Evolutionary conservation across 1,284 basidiomycete species (phyloP).

Genomic region (Taiwanofungus camphoratus): DNA sequence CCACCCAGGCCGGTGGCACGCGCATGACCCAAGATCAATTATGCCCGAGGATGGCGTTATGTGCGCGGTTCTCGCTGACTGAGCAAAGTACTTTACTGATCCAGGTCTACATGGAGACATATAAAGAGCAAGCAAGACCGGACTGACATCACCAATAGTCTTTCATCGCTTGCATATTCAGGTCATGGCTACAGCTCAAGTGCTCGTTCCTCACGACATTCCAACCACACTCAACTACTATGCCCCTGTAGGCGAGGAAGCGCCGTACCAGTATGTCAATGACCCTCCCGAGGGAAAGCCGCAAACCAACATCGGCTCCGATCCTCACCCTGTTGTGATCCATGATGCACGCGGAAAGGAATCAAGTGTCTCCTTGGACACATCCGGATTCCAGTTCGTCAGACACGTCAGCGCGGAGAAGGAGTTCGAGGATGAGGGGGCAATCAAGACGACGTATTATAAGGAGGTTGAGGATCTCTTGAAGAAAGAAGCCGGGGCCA

Average conservation of each 20-base stretch:
- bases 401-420: conserved; percentile 32
- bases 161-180: no score
- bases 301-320: conserved; percentile 22
- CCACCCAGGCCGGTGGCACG: conserved; percentile 1
- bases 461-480: conserved; percentile 39
- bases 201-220: conserved; percentile 26
- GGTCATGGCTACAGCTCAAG: conserved; percentile 27
- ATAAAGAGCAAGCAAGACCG: no score
- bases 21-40: no score
- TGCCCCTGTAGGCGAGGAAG: conserved; percentile 20
- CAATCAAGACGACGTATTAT: conserved; percentile 34
- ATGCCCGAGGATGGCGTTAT: no score
- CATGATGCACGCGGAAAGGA: conserved; percentile 31
- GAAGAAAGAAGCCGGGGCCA: conserved; percentile 36
- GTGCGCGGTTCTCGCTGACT: neutral
- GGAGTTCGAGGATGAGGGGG: conserved; percentile 36
- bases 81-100: neutral
- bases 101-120: no score
- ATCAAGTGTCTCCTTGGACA: conserved; percentile 32
- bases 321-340: conserved; percentile 22
- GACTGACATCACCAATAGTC: no score
- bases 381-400: conserved; percentile 38
- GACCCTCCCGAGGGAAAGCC: conserved; percentile 20
- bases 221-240: conserved; percentile 31
- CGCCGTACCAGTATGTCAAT: conserved; percentile 24